These are phyloP conservation scores for Aspergillus sp. DNA, from an alignment of 2,329 filamentous ascomycete species.

Conservation along the genomic window DNA sequence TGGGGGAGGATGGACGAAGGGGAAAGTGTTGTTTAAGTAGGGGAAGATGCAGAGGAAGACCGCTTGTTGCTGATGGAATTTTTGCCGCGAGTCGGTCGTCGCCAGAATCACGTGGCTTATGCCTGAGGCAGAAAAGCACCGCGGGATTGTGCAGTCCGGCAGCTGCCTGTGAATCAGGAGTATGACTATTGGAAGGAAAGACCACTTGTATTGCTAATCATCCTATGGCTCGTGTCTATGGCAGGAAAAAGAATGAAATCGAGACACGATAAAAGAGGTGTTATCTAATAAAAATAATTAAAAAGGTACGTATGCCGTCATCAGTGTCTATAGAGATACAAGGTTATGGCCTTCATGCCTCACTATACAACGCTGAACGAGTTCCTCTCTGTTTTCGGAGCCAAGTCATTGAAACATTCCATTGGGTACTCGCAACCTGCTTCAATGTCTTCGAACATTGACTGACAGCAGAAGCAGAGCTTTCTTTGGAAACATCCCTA, in stretches of 20 bases:
- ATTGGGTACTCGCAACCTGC: background rate
- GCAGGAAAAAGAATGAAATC: too few relatives aligned
- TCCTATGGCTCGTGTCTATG: too few relatives aligned
- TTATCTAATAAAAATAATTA: too few relatives aligned
- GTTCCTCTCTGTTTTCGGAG: background rate
- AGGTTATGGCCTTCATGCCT: background rate
- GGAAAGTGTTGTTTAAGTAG: constrained; percentile 13
- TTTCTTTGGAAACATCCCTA: background rate
- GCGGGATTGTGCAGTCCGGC: constrained; percentile 3
- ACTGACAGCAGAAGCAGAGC: background rate
- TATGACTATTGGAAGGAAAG: too few relatives aligned
- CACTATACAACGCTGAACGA: background rate
- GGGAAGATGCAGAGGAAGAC: constrained; percentile 20
- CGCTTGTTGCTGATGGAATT: constrained; percentile 24
- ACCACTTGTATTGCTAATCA: too few relatives aligned
- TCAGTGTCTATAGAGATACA: too few relatives aligned
- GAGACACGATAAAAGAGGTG: too few relatives aligned
- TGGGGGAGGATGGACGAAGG: constrained; percentile 7
- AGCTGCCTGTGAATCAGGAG: too few relatives aligned
- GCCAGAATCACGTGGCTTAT: constrained; percentile 12
- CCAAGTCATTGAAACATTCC: background rate
- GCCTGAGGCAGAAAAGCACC: constrained; percentile 17
- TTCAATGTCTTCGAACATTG: background rate
- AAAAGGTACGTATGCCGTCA: too few relatives aligned
- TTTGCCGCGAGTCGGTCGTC: constrained; percentile 15